Evolutionary conservation across 768 basidiomycete genomes (phyloP), one percentile per base, ranked within the genome.

Genomic region (Arthromyces matolae): DNA sequence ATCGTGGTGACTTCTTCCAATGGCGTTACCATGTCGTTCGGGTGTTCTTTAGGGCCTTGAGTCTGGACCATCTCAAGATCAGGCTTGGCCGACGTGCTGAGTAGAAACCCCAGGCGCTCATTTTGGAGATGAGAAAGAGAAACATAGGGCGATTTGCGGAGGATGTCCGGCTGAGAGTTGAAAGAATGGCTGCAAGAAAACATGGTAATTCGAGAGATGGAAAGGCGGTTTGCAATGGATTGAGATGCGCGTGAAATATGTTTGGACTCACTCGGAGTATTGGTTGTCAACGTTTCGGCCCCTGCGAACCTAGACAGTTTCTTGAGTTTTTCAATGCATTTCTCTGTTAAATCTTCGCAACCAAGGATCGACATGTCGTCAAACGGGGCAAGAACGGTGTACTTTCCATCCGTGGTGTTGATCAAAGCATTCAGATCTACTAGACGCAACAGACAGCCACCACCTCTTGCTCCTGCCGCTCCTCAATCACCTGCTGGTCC

Each of bases 71-170:
- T 81, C 58, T 86, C 83, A 37, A 98, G 69, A 61, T 97, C 93
- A 46, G 77, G 65, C 60, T 86, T 90, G 5, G 88, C 84, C 24
- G 86, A 77, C 2, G 89, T 71, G 0, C 87, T 72, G 12, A 97
- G 80, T 9, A 99, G 80, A 64, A 75, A 59, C 4, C 96, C 96
- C 5, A 98, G 78, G 7, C 83, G 78, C 52, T 83, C 79, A 71
- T 99, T 99, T 36, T 79, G 83, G 8, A 96, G 96, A 27, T 95
- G 82, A 32, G 98, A 78, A 49, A 93, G 78, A 3, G 93, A 86
- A 0, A 86, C 84, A 7, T 79, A 79, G 4, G 89, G 84, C 19
- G 77, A 78, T 18, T 60, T 72, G 60, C 80, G 76, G 49, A 92
- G 68, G 18, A 68, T 73, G 25, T 89, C 82, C 8, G 90, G 89